Percentiles rank a stretch among this genome's conserved stretches.
Evolutionary conservation across 345 rosid species (phyloP).

Genomic region (Zanthoxylum bungeanum): DNA sequence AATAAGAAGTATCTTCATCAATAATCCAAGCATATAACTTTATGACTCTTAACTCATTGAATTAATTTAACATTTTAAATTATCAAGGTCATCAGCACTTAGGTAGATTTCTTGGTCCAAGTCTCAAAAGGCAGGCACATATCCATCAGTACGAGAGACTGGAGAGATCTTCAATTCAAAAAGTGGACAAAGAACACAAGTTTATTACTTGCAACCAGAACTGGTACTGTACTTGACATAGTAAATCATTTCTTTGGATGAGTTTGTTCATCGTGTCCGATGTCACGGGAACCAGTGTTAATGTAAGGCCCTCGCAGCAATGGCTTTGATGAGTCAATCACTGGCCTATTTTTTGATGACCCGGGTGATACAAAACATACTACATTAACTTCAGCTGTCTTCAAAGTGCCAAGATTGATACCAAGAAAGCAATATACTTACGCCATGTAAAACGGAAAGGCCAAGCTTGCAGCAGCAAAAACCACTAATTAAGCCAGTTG

Average conservation of each 20-base stretch:
- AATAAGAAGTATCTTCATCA: background rate
- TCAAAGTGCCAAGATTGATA: background rate
- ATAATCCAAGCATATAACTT: too few relatives aligned
- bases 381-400: background rate
- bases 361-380: conserved; percentile 30
- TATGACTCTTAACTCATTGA: background rate
- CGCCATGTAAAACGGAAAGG: conserved; percentile 95
- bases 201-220: background rate
- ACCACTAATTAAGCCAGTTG: conserved; percentile 69
- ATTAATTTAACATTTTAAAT: background rate
- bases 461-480: conserved; percentile 80
- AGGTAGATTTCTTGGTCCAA: background rate
- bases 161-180: background rate
- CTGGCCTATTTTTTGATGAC: conserved; percentile 57
- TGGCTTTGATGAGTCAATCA: conserved; percentile 80
- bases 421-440: conserved; percentile 27
- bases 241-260: conserved; percentile 63
- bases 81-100: background rate
- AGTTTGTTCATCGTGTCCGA: conserved; percentile 77
- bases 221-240: background rate
- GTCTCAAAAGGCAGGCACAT: background rate
- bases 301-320: conserved; percentile 92
- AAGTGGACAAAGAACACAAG: background rate
- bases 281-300: conserved; percentile 86
- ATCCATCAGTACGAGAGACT: background rate